These are phyloP conservation scores for Blastobotrys parvus DNA, from an alignment of 805 yeast genomes.

Conservation along the genomic window DNA sequence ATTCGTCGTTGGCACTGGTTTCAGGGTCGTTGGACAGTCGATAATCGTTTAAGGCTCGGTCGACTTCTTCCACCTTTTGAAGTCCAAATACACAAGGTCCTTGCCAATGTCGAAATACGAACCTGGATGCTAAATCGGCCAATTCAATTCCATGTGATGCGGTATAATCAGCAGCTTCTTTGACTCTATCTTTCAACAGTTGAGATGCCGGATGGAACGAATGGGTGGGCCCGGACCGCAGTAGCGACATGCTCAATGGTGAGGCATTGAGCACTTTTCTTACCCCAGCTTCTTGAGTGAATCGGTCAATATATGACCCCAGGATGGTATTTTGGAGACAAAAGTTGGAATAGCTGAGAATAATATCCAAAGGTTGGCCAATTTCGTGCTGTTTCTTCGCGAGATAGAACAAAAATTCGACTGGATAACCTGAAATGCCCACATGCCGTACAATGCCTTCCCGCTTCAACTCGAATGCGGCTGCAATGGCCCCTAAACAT, in stretches of 20 bases:
- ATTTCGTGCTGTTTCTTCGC: constrained; percentile 33
- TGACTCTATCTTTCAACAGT: constrained; percentile 41
- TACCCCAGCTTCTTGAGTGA: constrained; percentile 41
- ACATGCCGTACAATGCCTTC: constrained; percentile 56
- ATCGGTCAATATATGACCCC: constrained; percentile 34
- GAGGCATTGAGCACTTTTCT: constrained; percentile 68
- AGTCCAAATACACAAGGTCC: constrained; percentile 76
- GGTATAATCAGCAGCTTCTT: constrained; percentile 38
- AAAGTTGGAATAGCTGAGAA: constrained; percentile 72
- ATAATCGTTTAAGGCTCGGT: constrained; percentile 52
- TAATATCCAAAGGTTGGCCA: constrained; percentile 62
- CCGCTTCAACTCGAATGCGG: constrained; percentile 48
- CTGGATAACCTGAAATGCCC: constrained; percentile 85
- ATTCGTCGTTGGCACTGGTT: constrained; percentile 36
- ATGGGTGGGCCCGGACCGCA: constrained; percentile 59
- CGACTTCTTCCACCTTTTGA: constrained; percentile 53
- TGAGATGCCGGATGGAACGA: constrained; percentile 73
- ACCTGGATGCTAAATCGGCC: constrained; percentile 76
- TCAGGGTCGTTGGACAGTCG: constrained; percentile 29
- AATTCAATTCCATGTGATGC: constrained; percentile 49
- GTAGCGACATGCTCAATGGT: constrained; percentile 78
- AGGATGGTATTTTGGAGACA: constrained; percentile 69
- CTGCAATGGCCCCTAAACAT: constrained; percentile 53
- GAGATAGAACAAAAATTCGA: constrained; percentile 51
- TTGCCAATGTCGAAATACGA: constrained; percentile 57